Conservation (phyloP, 768 basidiomycete species). For the Amylocystis lapponica region DNA sequence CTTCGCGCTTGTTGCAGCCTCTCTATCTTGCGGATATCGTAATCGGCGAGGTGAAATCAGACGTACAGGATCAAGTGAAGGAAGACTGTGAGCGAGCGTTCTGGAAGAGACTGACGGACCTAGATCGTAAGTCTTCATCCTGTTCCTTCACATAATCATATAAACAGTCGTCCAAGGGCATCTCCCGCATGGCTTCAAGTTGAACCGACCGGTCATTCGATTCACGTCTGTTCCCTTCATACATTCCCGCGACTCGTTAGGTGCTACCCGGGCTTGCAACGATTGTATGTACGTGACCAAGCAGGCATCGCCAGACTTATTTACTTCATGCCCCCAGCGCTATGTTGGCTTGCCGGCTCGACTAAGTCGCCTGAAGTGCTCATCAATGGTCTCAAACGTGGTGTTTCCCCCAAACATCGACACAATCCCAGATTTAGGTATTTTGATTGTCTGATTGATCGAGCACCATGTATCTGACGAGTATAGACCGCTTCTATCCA, state of each 20-base stretch:
- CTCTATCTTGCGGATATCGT: constrained; percentile 63
- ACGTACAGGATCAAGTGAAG: constrained; percentile 34
- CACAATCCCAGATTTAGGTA: constrained; percentile 59
- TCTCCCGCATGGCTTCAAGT: constrained; percentile 45
- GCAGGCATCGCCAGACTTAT: background rate
- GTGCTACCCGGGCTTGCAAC: constrained; percentile 48
- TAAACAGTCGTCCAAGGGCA: constrained; percentile 13
- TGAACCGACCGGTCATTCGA: constrained; percentile 43
- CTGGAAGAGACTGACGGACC: constrained; percentile 42
- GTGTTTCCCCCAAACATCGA: constrained; percentile 67
- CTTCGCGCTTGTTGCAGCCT: constrained; percentile 47
- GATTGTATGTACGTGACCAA: constrained; percentile 50
- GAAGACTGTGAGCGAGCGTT: constrained; percentile 70
- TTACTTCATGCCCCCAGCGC: constrained; percentile 35
- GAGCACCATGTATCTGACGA: background rate
- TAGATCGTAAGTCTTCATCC: constrained; percentile 33
- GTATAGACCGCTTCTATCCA: constrained; percentile 51
- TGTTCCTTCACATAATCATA: background rate
- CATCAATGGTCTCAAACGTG: constrained; percentile 76
- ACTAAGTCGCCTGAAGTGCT: constrained; percentile 49
- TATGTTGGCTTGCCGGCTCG: constrained; percentile 64
- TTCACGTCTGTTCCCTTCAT: constrained; percentile 59
- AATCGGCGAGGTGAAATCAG: constrained; percentile 61
- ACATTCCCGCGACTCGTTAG: constrained; percentile 43
- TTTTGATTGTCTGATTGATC: background rate